phyloP scores from a whole-genome alignment of 495 filamentous ascomycete species.

The Hypoxylon fuscum region DNA sequence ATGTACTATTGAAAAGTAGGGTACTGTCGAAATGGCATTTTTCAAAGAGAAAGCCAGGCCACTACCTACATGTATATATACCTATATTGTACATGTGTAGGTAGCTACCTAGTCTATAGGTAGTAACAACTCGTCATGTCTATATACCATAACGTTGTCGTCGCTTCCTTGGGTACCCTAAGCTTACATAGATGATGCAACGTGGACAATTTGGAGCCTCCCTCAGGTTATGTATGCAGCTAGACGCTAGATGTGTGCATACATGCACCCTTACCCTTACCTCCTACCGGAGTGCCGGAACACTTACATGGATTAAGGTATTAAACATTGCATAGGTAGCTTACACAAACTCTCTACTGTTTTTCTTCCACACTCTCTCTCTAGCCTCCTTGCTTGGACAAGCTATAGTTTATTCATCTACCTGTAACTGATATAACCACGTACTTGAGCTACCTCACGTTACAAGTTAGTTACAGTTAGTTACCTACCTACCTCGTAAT shows the following conservation, averaged over 20 bases:
- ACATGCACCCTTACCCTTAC: background rate
- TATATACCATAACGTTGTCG: too few species aligned
- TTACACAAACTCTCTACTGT: constrained; percentile 13
- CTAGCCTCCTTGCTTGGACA: background rate
- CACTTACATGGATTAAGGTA: too few species aligned
- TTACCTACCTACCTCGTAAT: background rate
- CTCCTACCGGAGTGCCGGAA: constrained; percentile 28
- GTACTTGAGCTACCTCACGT: constrained; percentile 2
- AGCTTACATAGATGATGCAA: too few species aligned
- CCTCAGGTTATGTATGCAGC: constrained; percentile 3
- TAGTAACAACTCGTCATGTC: too few species aligned
- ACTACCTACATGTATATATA: too few species aligned
- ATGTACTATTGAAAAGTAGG: too few species aligned
- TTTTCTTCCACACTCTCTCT: constrained; percentile 4
- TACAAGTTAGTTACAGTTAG: constrained; percentile 4
- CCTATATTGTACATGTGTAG: too few species aligned
- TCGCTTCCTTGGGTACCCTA: too few species aligned
- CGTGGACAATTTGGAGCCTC: too few species aligned
- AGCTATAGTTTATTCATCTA: constrained; percentile 1
- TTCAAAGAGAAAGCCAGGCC: too few species aligned
- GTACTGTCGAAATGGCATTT: too few species aligned
- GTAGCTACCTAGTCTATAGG: too few species aligned
- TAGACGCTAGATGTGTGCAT: background rate
- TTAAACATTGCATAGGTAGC: constrained; percentile 17
- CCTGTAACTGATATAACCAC: background rate